phyloP scores from a whole-genome alignment of 768 basidiomycete species.

The Lentinula edodes region DNA sequence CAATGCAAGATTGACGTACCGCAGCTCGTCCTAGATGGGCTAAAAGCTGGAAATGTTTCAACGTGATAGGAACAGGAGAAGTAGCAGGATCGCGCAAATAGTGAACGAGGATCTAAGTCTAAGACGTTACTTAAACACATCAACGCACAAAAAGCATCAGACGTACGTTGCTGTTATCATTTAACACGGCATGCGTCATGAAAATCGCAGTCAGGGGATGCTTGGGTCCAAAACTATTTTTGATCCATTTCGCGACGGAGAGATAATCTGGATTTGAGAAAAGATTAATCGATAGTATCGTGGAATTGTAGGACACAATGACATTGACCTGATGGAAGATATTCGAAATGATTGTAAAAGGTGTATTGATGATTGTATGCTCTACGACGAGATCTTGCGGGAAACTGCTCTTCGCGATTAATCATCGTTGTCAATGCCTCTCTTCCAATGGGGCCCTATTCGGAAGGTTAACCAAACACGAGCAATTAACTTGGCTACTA shows the following conservation, averaged over 20 bases:
- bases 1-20: conserved; percentile 31
- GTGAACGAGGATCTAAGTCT: conserved; percentile 40
- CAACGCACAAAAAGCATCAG: neutral
- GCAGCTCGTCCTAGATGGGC: conserved; percentile 59
- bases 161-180: conserved; percentile 46
- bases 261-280: conserved; percentile 37
- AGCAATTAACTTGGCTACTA: neutral
- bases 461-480: conserved; percentile 7
- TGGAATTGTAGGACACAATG: neutral
- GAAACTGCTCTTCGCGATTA: conserved; percentile 62
- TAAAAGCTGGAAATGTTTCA: conserved; percentile 73
- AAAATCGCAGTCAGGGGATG: conserved; percentile 60
- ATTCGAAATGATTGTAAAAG: conserved; percentile 35
- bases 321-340: conserved; percentile 53
- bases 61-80: conserved; percentile 58
- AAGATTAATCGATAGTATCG: conserved; percentile 5
- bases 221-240: conserved; percentile 46
- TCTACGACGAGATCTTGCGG: conserved; percentile 52
- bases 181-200: conserved; percentile 70
- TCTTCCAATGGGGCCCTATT: conserved; percentile 64
- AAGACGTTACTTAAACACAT: neutral
- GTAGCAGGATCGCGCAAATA: conserved; percentile 28
- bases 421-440: conserved; percentile 73
- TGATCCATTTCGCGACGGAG: conserved; percentile 58
- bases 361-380: conserved; percentile 37